Percentiles rank a stretch among this genome's conserved stretches.
phyloP scores from a whole-genome alignment of 1,139 yeast genomes.

The Lodderomyces parapsilosis region DNA sequence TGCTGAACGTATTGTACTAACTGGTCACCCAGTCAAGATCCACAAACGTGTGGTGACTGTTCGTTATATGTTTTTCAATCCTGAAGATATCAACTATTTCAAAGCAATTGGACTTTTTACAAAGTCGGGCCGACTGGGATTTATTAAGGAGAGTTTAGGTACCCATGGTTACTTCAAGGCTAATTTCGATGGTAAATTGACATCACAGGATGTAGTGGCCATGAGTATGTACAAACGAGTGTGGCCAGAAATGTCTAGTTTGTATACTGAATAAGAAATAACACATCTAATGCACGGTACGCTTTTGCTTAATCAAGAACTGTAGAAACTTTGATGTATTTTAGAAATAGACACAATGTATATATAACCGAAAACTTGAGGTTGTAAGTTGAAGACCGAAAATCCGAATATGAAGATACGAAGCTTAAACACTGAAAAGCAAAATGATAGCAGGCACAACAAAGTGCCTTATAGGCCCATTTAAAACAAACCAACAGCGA shows the following conservation, averaged over 20 bases:
- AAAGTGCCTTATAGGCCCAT: neutral
- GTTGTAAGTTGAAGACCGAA: constrained; percentile 1
- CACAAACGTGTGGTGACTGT: constrained; percentile 90
- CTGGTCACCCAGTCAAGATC: constrained; percentile 94
- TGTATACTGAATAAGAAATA: constrained; percentile 24
- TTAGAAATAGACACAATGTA: neutral
- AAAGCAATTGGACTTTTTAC: constrained; percentile 92
- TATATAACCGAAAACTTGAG: constrained; percentile 1
- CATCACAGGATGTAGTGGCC: constrained; percentile 90
- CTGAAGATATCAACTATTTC: constrained; percentile 87
- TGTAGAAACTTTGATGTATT: neutral
- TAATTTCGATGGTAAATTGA: constrained; percentile 84
- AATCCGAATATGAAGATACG: neutral
- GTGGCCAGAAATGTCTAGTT: constrained; percentile 66
- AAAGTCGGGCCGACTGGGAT: constrained; percentile 88
- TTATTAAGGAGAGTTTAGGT: constrained; percentile 92
- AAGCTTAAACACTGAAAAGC: neutral
- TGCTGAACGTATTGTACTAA: constrained; percentile 84
- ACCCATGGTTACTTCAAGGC: constrained; percentile 99
- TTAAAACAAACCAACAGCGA: constrained; percentile 3
- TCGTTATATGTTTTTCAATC: constrained; percentile 95
- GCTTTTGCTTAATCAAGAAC: neutral
- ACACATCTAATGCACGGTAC: too few relatives aligned
- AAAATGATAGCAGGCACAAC: neutral
- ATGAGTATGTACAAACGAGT: constrained; percentile 93